These are phyloP conservation scores for Phytophthora pseudosyringae DNA, from an alignment of 352 stramenopile species.

Conservation along the genomic window DNA sequence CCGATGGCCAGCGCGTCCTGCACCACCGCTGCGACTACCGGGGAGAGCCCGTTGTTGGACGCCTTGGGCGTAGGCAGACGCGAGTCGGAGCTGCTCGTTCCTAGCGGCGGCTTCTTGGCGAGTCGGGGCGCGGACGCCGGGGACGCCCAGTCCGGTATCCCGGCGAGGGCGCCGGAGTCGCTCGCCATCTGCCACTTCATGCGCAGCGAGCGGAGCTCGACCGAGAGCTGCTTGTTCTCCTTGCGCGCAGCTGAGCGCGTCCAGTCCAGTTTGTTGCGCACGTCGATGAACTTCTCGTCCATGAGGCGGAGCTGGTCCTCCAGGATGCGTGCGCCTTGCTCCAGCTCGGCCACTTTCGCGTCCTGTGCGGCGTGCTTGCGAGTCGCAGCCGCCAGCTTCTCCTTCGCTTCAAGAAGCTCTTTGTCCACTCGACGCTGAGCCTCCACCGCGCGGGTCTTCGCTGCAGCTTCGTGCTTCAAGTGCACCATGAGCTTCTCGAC, in stretches of 20 bases:
- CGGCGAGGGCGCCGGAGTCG: conserved; percentile 51
- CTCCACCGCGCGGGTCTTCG: conserved; percentile 91
- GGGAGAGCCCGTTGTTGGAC: conserved; percentile 38
- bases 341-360: conserved; percentile 88
- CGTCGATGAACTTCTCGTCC: conserved; percentile 97
- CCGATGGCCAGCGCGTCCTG: conserved; percentile 40
- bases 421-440: conserved; percentile 80
- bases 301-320: conserved; percentile 97
- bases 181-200: conserved; percentile 84
- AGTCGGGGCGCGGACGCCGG: conserved; percentile 23
- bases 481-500: conserved; percentile 98
- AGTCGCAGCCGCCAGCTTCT: conserved; percentile 59
- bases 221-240: conserved; percentile 76
- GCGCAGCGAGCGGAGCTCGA: conserved; percentile 64
- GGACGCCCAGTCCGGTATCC: conserved; percentile 58
- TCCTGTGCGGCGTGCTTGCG: conserved; percentile 91
- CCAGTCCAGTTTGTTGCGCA: conserved; percentile 96
- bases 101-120: conserved; percentile 52
- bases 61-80: conserved; percentile 36
- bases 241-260: conserved; percentile 87
- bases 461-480: conserved; percentile 94
- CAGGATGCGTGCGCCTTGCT: conserved; percentile 93
- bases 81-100: conserved; percentile 60
- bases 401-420: conserved; percentile 73
- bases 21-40: conserved; percentile 29